Evolutionary conservation across 495 filamentous ascomycete species (phyloP), one percentile per base, ranked within the genome.

Genomic region (Daldinia vernicosa): DNA sequence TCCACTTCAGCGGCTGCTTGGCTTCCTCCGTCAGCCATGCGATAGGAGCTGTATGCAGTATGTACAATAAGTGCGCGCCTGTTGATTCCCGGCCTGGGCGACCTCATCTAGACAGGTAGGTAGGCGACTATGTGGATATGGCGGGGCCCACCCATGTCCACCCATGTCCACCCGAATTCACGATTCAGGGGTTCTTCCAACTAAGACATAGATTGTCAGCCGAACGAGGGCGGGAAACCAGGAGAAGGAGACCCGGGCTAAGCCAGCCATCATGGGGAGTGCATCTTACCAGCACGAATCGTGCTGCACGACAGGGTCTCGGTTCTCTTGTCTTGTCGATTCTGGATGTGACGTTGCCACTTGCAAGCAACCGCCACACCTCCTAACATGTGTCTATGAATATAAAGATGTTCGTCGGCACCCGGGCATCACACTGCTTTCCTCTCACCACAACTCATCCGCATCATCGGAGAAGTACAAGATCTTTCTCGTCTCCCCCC

Each of bases 231-330:
- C 37, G 47, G 26, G 50, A 40, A 39, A 58, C 47, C 17, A n/a
- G n/a, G n/a, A n/a, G n/a, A n/a, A n/a, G n/a, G n/a, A 40, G 50
- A 58, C 47, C 17, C 57, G 32, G 51, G 56, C 61, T 51, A 63
- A 39, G 57, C 66, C 70, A 73, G 70, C 70, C 70, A 61, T 73
- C 65, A 73, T 47, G 61, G 43, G 32, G 70, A 73, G 57, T 58
- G 61, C 66, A 62, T 7, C 61, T 60, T 39, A 24, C 15, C 14
- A 22, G 47, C 26, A 43, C 6, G 12, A 55, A n/a, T n/a, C n/a
- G n/a, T n/a, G n/a, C n/a, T n/a, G 47, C 26, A 43, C 6, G 12
- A 55, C 17, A 55, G 24, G 60, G 61, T 57, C 43, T 47, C 12
- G 28, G 4, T 6, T n/a, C 26, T 32, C n/a, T n/a, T n/a, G 37